Base-by-base conservation (phyloP, 306 rosid species). In the Hippophae gyantsensis region DNA sequence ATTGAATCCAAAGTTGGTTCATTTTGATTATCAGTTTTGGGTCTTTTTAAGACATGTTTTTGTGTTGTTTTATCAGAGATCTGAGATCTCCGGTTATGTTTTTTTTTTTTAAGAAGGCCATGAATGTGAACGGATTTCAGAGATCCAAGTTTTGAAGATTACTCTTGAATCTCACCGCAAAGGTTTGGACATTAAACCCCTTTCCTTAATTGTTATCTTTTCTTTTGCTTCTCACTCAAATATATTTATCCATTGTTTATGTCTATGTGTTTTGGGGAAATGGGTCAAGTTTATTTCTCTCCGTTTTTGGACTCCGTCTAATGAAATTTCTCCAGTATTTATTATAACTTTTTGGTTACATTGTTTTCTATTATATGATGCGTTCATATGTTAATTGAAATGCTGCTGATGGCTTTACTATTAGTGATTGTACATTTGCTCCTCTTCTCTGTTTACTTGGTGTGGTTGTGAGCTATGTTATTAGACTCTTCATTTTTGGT, bases 131-230 rank as follows among this genome's bases (percentile, higher is more conserved):
- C 62, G 62, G 27, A 18, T 61, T 81, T 81, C 81, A 59, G 66
- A 79, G 90, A 83, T 85, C 96, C 85, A 86, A 79, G 70, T 26
- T 79, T 77, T 83, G 72, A 65, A 63, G 62, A 42, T 63, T 52
- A 68, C 68, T 56, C 64, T 54, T 66, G 63, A 68, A 52, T 59
- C 68, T 65, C 48, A 46, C 57, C 63, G 6, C 42, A 59, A 6
- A 63, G 72, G 66, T 80, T 80, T 77, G 49, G 51, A 65, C 55
- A 5, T 8, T 8, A 56, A 42, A 60, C 11, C 32, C 13, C 43
- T n/a, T 10, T 48, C 13, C 55, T 40, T 14, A 18, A 23, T 13
- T 6, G 48, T 50, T 40, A 41, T 54, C 18, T 25, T 48, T 51
- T 14, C 14, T 54, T n/a, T 43, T 41, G 32, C 26, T 42, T 54